These are phyloP conservation scores for Fusarium beomiforme DNA, from an alignment of 2,329 filamentous ascomycete genomes.

Conservation along the genomic window DNA sequence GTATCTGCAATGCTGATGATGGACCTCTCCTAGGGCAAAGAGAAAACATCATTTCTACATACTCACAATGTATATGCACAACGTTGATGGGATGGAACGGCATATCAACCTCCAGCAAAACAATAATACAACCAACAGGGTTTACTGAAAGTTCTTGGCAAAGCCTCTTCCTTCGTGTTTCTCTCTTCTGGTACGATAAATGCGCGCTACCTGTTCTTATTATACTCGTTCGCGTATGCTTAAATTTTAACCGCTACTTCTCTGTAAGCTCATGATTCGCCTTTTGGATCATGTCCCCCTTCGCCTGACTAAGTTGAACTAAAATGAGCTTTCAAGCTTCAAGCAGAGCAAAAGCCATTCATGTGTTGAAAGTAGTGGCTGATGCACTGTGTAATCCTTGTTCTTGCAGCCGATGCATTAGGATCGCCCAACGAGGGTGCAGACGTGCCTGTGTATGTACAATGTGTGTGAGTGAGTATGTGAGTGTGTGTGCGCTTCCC, in stretches of 20 bases:
- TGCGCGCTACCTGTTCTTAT: background rate
- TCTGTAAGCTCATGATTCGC: background rate
- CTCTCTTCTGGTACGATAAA: background rate
- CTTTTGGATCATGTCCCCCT: conserved; percentile 3
- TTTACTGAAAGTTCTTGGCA: background rate
- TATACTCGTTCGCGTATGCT: background rate
- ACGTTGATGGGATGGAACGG: conserved; percentile 2
- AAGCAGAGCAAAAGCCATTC: conserved; percentile 28
- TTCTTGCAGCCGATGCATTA: conserved; percentile 24
- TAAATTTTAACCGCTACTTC: background rate
- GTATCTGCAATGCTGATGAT: background rate
- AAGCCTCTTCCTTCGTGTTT: conserved; percentile 11
- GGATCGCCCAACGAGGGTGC: conserved; percentile 24
- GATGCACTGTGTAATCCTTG: conserved; percentile 36
- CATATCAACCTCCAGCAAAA: background rate
- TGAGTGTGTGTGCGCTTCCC: conserved; percentile 40
- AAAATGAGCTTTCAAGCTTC: conserved; percentile 4
- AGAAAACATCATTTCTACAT: conserved; percentile 1
- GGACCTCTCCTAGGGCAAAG: conserved; percentile 9
- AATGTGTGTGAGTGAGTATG: conserved; percentile 23
- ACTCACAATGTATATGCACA: background rate
- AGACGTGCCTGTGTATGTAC: conserved; percentile 28
- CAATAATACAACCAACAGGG: conserved; percentile 10
- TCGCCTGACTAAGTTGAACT: background rate
- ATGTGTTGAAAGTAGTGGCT: conserved; percentile 20